A percentile compares a stretch with the other conserved stretches of the same genome.
Evolutionary conservation across 495 filamentous ascomycete genomes (phyloP).

Genomic region (Astrothelium macrocarpum): DNA sequence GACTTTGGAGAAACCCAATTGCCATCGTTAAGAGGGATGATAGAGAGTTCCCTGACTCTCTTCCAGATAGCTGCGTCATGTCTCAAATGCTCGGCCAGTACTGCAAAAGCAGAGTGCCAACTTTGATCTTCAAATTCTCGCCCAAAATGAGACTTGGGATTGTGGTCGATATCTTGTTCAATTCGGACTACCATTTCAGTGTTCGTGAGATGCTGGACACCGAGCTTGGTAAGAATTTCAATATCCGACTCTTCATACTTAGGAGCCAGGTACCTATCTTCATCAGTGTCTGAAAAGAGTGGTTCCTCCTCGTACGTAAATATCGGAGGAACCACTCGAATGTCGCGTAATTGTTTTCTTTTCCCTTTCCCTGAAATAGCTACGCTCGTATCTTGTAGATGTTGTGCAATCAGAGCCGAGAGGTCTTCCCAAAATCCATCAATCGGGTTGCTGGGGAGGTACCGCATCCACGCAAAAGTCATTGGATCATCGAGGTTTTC

Average conservation of each 20-base stretch:
- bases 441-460: background rate
- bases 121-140: background rate
- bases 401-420: too few species aligned
- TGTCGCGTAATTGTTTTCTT: too few species aligned
- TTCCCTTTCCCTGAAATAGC: too few species aligned
- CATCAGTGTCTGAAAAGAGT: too few species aligned
- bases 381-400: too few species aligned
- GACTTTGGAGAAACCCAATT: too few species aligned
- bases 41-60: background rate
- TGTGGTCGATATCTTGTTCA: background rate
- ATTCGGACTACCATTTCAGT: background rate
- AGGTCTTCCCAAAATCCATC: too few species aligned
- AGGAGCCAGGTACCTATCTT: too few species aligned
- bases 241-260: background rate
- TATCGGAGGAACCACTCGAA: too few species aligned
- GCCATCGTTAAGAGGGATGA: background rate
- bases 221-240: background rate
- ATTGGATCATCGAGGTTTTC: background rate
- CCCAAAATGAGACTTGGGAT: background rate
- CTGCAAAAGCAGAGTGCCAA: background rate
- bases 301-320: too few species aligned
- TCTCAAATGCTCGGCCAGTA: background rate
- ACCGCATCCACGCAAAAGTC: background rate
- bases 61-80: background rate
- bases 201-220: background rate